Percentiles rank a stretch among this genome's conserved stretches.
Evolutionary conservation across 805 yeast genomes (phyloP).

Genomic region (Phaffomyces antillensis): DNA sequence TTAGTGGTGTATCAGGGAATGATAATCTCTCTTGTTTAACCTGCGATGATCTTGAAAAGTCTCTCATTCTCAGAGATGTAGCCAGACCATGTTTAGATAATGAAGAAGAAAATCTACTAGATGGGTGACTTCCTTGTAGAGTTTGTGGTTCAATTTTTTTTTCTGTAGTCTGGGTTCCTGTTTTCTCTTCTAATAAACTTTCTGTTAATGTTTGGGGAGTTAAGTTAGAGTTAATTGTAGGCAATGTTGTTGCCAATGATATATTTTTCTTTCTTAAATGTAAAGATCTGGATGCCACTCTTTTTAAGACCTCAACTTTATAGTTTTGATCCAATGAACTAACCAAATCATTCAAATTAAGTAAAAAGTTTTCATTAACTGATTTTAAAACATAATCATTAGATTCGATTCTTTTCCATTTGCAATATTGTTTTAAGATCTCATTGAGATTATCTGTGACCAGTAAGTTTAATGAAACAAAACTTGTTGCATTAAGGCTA

Average conservation of each 20-base stretch:
- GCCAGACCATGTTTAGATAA: constrained; percentile 12
- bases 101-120: constrained; percentile 5
- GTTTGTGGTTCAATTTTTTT: not conserved
- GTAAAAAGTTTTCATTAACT: constrained; percentile 22
- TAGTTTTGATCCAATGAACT: constrained; percentile 34
- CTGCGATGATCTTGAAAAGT: constrained; percentile 25
- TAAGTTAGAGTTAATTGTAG: constrained; percentile 21
- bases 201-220: constrained; percentile 24
- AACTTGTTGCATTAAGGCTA: constrained; percentile 21
- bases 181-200: not conserved
- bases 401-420: constrained; percentile 28
- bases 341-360: constrained; percentile 34
- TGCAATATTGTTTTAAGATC: constrained; percentile 28
- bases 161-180: not conserved
- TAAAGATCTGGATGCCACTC: constrained; percentile 32
- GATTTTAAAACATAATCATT: constrained; percentile 30
- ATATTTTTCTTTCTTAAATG: constrained; percentile 26
- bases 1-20: constrained; percentile 15
- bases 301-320: constrained; percentile 36
- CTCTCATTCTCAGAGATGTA: constrained; percentile 27
- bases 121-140: not conserved
- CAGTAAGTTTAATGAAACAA: constrained; percentile 24
- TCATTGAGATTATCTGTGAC: constrained; percentile 31
- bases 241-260: constrained; percentile 12
- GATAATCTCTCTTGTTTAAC: constrained; percentile 7